These are phyloP conservation scores for Pseudogymnoascus sp. DNA, from an alignment of 2,329 filamentous ascomycete genomes.

Conservation along the genomic window DNA sequence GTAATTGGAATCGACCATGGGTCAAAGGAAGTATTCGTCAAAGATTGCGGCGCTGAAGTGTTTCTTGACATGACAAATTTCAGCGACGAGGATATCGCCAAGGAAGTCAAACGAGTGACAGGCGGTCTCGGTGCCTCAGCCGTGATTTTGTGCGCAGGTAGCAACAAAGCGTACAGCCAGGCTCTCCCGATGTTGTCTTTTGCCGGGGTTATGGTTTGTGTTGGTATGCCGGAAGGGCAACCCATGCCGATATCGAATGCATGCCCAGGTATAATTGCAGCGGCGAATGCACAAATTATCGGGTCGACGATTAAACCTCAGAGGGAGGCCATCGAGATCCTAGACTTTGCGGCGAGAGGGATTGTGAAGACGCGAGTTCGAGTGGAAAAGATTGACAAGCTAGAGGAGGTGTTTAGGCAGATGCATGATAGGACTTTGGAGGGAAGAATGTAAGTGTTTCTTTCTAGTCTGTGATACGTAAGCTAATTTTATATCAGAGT, in stretches of 20 bases:
- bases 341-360: constrained; percentile 39
- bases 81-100: constrained; percentile 33
- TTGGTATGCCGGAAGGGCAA: constrained; percentile 39
- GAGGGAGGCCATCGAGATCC: constrained; percentile 39
- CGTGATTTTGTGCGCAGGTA: constrained; percentile 47
- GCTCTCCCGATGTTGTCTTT: constrained; percentile 38
- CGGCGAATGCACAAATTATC: constrained; percentile 35
- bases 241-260: constrained; percentile 35
- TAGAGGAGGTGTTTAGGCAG: constrained; percentile 37
- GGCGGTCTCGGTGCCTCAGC: constrained; percentile 49
- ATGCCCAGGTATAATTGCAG: constrained; percentile 34
- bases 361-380: constrained; percentile 37
- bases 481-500: background rate
- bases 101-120: constrained; percentile 46
- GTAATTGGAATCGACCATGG: constrained; percentile 58
- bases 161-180: constrained; percentile 42
- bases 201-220: constrained; percentile 41
- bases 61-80: constrained; percentile 54
- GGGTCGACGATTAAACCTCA: constrained; percentile 42
- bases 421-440: constrained; percentile 25
- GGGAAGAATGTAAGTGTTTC: background rate
- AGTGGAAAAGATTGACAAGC: constrained; percentile 37
- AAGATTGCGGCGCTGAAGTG: constrained; percentile 53
- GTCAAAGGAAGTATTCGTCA: constrained; percentile 49
- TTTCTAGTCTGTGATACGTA: background rate